Base-by-base conservation (phyloP, 2,329 filamentous ascomycete genomes). In the Clonostachys rhizophaga region DNA sequence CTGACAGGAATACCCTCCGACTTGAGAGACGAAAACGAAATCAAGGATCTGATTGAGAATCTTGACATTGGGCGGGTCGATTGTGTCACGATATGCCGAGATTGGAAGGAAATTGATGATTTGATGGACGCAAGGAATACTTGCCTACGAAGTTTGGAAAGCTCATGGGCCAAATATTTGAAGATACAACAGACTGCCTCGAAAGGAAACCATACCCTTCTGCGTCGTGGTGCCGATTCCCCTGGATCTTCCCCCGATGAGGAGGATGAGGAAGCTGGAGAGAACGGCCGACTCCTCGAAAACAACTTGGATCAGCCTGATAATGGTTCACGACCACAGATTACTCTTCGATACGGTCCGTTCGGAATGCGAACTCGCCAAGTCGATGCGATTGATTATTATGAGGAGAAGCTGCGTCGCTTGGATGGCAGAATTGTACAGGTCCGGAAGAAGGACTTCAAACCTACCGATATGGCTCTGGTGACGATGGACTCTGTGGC, bases 401-500 rank as follows among this genome's bases (percentile, higher is more conserved):
- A 91, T 59, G 87, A 95, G 57, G 89, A 96, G 64, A 86, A 87
- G 61, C 77, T 99, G 35, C 84, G 87, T 24, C 76, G 78, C 14
- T 66, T 95, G 3, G 92, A 99, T 54, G 86, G 89, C 43, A 78
- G 84, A 54, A 89, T 99, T 44, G 66, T 69, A 8, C 67, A 68
- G 8, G 81, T 90, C 11, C 82, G 94, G 30, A 81, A 83, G 58
- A 88, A 89, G 63, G 78, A 87, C 5, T 97, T 91, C 57, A 71
- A 78, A 6, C 76, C 94, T 0, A 91, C 85, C 1, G 86, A 92
- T 43, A 78, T 95, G 50, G 95, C 95, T 1, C 96, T 99, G 64
- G 89, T 99, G 37, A 97, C 94, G 0, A 95, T 99, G 90, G 89
- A 96, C 69, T 94, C 90, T 5, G 94, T 96, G 44, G 89, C 91